Evolutionary conservation across 164 flowering plant species (phyloP), one percentile per base, ranked within the genome.

Genomic region (Aristolochia fimbriata): DNA sequence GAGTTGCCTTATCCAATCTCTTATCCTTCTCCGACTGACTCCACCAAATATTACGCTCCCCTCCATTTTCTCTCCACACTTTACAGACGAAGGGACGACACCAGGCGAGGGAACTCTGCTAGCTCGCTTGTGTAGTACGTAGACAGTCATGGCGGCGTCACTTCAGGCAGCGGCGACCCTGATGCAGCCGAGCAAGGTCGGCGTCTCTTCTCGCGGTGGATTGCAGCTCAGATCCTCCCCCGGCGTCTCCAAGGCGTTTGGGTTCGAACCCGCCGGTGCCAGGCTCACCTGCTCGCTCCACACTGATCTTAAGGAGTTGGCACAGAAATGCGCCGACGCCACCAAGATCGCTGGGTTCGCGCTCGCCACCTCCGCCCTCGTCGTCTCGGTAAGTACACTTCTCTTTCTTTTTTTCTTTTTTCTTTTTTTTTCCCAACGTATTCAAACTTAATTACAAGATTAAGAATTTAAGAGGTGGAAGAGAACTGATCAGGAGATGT

Each of bases 261-360:
- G 90, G 13, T 24, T 71, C 13, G 94, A 83, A 9, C 50, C 78
- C 0, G 27, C 78, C 25, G 67, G 58, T 10, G 68, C 83, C 19
- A 80, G 84, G 57, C 22, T 84, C 51, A 78, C 84, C 21, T 90
- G 96, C 83, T 87, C 96, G 55, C 69, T 85, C 30, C 95, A 92
- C 49, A 45, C 78, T 62, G 95, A 87, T 70, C 59, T 87, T 43
- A 92, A 81, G 71, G 94, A 89, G 52, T 68, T 87, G 15, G 83
- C 90, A 51, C 74, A 73, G 4, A 89, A 80, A 60, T 85, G 77
- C 67, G 76, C 67, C 57, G 93, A 92, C 47, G 85, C 88, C 56
- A 71, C 91, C 73, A 92, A 87, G 82, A 68, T 89, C 49, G 93
- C 96, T 20, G 96, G 96, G 31, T 80, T 89, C 57, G 94, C 94